Evolutionary conservation across 495 filamentous ascomycete genomes (phyloP).

Genomic region (Xylaria telfairii): DNA sequence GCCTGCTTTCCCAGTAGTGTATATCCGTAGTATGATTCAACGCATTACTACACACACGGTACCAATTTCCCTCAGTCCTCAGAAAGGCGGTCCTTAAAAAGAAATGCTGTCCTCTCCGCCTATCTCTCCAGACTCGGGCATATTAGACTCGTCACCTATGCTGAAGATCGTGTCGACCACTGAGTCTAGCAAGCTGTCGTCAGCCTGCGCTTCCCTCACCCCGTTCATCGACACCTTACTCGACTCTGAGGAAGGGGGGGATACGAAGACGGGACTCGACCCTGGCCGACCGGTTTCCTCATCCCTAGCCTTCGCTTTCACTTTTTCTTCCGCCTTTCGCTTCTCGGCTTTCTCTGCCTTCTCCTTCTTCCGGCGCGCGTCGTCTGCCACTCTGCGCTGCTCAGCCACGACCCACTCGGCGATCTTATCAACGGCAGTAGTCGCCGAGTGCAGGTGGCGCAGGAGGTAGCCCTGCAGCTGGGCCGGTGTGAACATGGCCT

Average conservation of each 20-base stretch:
- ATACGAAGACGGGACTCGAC: neutral
- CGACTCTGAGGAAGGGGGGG: neutral
- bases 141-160: neutral
- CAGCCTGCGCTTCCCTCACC: too few relatives aligned
- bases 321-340: slow-evolving; percentile 27
- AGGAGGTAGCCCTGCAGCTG: slow-evolving; percentile 67
- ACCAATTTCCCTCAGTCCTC: neutral
- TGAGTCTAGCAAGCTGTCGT: neutral
- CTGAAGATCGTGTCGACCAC: neutral
- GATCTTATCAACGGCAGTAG: slow-evolving; percentile 50
- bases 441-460: slow-evolving; percentile 47
- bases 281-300: neutral
- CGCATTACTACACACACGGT: neutral
- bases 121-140: neutral
- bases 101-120: neutral
- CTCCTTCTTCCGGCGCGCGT: neutral
- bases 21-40: neutral
- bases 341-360: slow-evolving; percentile 1
- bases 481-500: slow-evolving; percentile 64
- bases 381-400: slow-evolving; percentile 14
- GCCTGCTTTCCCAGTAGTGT: neutral
- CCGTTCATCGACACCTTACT: neutral
- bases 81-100: neutral
- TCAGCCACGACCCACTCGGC: slow-evolving; percentile 50
- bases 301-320: neutral